These are phyloP conservation scores for Trichoderma sp. DNA, from an alignment of 2,329 filamentous ascomycete genomes.

Conservation along the genomic window DNA sequence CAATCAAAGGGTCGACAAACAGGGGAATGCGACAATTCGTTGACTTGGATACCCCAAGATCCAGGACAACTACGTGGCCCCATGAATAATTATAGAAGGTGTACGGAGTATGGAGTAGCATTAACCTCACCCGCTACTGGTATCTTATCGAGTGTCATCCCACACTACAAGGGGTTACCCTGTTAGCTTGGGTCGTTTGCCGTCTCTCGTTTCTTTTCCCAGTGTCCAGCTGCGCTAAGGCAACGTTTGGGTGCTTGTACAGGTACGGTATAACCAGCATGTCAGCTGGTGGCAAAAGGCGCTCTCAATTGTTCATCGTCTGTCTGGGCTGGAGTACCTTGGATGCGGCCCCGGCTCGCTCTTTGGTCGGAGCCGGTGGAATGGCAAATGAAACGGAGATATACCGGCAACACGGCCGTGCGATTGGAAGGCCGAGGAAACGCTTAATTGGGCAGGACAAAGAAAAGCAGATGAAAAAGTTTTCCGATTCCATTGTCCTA, in stretches of 20 bases:
- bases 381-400: conserved; percentile 12
- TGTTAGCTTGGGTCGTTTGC: conserved; percentile 10
- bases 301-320: not conserved
- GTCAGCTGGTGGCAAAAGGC: conserved; percentile 12
- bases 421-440: not conserved
- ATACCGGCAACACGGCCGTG: not conserved
- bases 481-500: not conserved
- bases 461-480: not conserved
- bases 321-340: not conserved
- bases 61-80: not conserved
- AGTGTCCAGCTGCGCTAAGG: conserved; percentile 4
- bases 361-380: conserved; percentile 3
- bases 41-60: not conserved
- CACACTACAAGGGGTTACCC: not conserved
- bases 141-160: conserved; percentile 11
- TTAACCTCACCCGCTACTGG: conserved; percentile 12
- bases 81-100: not conserved
- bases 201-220: not conserved
- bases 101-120: not conserved
- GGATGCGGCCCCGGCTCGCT: not conserved
- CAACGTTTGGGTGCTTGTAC: not conserved
- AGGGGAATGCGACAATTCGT: not conserved
- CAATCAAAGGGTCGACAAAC: not conserved
- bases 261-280: not conserved
- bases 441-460: not conserved